phyloP scores from a whole-genome alignment of 257 asterid species.

The Echites panduratus region DNA sequence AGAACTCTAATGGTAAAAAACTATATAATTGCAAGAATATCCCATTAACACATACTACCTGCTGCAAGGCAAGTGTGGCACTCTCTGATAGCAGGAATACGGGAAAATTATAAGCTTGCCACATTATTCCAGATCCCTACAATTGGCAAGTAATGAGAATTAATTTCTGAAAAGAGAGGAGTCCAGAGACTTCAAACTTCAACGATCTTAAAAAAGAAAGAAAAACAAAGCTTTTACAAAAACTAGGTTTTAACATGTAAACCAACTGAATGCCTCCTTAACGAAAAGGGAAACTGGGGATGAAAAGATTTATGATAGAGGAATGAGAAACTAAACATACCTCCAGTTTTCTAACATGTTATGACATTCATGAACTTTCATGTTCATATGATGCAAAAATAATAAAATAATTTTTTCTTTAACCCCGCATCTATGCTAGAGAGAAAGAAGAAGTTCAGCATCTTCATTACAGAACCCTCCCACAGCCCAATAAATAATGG shows the following conservation, averaged over 20 bases:
- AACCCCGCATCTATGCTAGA: neutral
- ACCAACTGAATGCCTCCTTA: no score
- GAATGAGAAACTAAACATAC: neutral
- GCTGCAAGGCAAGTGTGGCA: constrained; percentile 60
- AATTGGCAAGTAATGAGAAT: constrained; percentile 18
- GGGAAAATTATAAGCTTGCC: constrained; percentile 89
- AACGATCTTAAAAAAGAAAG: no score
- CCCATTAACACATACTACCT: constrained; percentile 46
- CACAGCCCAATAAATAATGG: no score
- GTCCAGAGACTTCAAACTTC: neutral
- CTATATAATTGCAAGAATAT: neutral
- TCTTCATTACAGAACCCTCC: no score
- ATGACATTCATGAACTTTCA: neutral
- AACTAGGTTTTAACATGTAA: neutral
- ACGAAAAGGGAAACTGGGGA: no score
- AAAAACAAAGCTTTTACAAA: neutral
- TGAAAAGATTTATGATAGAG: no score
- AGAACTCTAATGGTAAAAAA: neutral
- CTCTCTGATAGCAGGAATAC: constrained; percentile 73
- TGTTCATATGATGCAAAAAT: neutral
- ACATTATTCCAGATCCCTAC: constrained; percentile 99
- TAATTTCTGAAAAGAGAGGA: constrained; percentile 6
- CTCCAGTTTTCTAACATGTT: neutral
- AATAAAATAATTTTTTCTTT: neutral
- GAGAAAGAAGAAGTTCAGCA: neutral